phyloP scores from a whole-genome alignment of 257 asterid genomes.

The Sherardia arvensis region DNA sequence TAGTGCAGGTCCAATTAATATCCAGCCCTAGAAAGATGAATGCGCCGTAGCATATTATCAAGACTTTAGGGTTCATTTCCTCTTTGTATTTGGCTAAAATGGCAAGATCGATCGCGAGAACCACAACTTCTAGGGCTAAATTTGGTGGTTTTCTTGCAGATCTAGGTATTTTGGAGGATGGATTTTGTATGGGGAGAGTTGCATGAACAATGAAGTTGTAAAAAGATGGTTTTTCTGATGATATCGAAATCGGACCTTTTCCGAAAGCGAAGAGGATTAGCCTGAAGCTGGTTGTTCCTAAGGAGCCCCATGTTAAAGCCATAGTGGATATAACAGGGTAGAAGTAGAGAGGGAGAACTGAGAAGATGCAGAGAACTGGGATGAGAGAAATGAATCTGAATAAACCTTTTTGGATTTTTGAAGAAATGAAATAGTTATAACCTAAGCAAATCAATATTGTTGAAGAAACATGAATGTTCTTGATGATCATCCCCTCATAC shows the following conservation, averaged over 20 bases:
- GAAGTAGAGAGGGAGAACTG: conserved; percentile 33
- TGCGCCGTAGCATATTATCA: conserved; percentile 19
- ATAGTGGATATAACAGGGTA: conserved; percentile 29
- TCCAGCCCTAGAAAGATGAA: conserved; percentile 14
- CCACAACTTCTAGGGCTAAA: conserved; percentile 26
- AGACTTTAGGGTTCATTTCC: conserved; percentile 10
- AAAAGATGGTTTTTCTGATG: conserved; percentile 37
- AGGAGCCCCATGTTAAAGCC: conserved; percentile 18
- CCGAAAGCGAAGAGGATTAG: conserved; percentile 54
- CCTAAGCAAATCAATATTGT: not conserved
- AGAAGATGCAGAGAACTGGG: conserved; percentile 36
- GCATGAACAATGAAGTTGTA: conserved; percentile 34
- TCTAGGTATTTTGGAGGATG: not conserved
- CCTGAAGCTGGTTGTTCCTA: conserved; percentile 51
- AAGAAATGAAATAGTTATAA: conserved; percentile 21
- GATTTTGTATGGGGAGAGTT: conserved; percentile 34
- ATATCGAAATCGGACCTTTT: not conserved
- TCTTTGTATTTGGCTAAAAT: conserved; percentile 2
- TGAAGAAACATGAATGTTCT: not conserved
- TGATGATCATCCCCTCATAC: not conserved
- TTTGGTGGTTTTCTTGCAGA: conserved; percentile 22
- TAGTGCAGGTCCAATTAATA: conserved; percentile 17
- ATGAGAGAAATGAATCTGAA: conserved; percentile 34
- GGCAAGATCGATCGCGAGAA: conserved; percentile 13
- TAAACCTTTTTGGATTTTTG: conserved; percentile 30